Conservation (phyloP, 192 early-diverging fungal genomes). For the Coemansia sp. region DNA sequence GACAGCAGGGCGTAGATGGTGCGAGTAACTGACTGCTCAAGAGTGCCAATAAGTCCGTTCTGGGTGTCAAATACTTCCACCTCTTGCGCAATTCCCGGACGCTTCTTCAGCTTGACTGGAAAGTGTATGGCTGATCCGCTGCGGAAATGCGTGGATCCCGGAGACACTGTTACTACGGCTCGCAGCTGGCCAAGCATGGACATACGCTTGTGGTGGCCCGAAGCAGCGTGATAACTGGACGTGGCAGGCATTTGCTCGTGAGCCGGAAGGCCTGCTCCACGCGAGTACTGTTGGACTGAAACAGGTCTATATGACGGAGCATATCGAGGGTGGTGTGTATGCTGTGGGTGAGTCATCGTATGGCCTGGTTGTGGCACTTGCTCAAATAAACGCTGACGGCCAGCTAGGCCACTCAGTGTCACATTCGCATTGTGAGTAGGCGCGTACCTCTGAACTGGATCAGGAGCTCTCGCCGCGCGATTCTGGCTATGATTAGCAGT, state of each 20-base stretch:
- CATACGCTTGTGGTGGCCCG: constrained; percentile 12
- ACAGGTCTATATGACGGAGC: not conserved
- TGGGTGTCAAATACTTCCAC: constrained; percentile 37
- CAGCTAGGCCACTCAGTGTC: not conserved
- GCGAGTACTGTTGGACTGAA: not conserved
- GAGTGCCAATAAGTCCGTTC: constrained; percentile 33
- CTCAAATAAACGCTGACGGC: not conserved
- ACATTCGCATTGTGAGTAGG: not conserved
- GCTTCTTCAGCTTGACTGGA: constrained; percentile 39
- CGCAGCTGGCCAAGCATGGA: constrained; percentile 48
- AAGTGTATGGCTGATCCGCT: constrained; percentile 20
- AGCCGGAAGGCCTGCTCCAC: not conserved
- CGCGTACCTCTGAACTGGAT: not conserved
- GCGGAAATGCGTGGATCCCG: constrained; percentile 30
- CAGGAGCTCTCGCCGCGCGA: not conserved
- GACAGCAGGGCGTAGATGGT: constrained; percentile 31
- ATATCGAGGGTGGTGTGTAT: not conserved
- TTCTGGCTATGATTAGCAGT: not conserved
- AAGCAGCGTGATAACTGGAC: not conserved
- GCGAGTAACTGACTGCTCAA: constrained; percentile 41
- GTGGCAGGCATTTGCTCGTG: not conserved
- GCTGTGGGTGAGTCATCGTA: not conserved
- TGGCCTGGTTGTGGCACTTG: not conserved
- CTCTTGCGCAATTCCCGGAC: constrained; percentile 16
- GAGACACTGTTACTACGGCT: constrained; percentile 36